Evolutionary conservation across 495 filamentous ascomycete species (phyloP).

Genomic region (Penicillium herquei): DNA sequence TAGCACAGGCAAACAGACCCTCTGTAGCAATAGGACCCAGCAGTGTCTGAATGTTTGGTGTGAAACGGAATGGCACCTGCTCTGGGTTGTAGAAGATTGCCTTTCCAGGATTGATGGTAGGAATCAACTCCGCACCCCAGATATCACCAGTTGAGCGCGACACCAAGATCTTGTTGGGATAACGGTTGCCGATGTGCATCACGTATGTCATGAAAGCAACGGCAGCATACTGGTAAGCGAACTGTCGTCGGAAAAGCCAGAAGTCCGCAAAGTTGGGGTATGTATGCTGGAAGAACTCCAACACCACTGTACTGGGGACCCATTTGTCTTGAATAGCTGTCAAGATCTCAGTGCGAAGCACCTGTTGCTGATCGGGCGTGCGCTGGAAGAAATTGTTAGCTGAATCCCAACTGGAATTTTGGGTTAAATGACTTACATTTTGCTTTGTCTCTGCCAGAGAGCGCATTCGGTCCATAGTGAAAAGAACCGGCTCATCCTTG

Average conservation of each 20-base stretch:
- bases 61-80: constrained; percentile 93
- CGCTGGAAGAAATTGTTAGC: constrained; percentile 46
- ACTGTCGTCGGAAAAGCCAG: constrained; percentile 96
- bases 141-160: constrained; percentile 86
- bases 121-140: constrained; percentile 92
- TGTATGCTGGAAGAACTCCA: constrained; percentile 86
- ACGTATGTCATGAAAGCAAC: constrained; percentile 99
- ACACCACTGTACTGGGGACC: constrained; percentile 74
- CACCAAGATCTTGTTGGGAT: constrained; percentile 91
- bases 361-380: constrained; percentile 63
- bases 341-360: constrained; percentile 77
- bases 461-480: constrained; percentile 89
- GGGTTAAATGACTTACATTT: constrained; percentile 42
- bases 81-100: constrained; percentile 93
- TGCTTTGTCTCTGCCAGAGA: constrained; percentile 67
- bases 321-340: constrained; percentile 87
- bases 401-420: not conserved
- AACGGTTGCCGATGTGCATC: constrained; percentile 91
- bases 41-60: constrained; percentile 90
- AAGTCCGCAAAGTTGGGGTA: constrained; percentile 92
- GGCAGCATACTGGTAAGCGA: constrained; percentile 93
- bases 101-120: constrained; percentile 73
- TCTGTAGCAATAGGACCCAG: constrained; percentile 96
- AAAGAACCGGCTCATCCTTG: constrained; percentile 93
- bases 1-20: constrained; percentile 84